Conservation (phyloP, 2,329 filamentous ascomycete genomes). For the Fusarium sp. region DNA sequence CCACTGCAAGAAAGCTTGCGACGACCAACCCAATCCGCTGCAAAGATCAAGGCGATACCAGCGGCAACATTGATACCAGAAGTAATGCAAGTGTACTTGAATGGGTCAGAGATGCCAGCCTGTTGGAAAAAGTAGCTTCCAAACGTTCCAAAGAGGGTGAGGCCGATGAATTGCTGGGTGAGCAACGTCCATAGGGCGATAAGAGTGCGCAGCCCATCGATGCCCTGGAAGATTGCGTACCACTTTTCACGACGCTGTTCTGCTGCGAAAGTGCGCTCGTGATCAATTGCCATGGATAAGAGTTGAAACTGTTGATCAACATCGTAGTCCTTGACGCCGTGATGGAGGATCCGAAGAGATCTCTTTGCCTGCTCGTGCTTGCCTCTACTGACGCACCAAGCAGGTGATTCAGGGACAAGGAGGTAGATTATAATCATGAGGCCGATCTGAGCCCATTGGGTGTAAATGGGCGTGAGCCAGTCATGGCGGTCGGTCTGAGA, state of each 20-base stretch:
- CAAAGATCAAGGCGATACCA: conserved; percentile 18
- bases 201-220: conserved; percentile 46
- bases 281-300: conserved; percentile 34
- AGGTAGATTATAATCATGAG: conserved; percentile 54
- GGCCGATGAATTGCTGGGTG: conserved; percentile 34
- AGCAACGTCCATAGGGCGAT: conserved; percentile 45
- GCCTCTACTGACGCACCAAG: conserved; percentile 49
- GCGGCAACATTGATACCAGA: conserved; percentile 35
- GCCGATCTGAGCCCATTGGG: conserved; percentile 59
- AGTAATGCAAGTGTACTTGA: conserved; percentile 37
- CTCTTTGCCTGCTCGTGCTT: conserved; percentile 18
- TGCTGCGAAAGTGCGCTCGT: conserved; percentile 40
- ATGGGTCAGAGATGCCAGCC: conserved; percentile 44
- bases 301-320: conserved; percentile 46
- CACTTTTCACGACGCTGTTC: conserved; percentile 41
- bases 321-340: conserved; percentile 44
- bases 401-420: conserved; percentile 54
- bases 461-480: conserved; percentile 56
- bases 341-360: conserved; percentile 30
- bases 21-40: conserved; percentile 20
- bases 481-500: conserved; percentile 47
- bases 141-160: conserved; percentile 55
- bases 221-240: conserved; percentile 48
- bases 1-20: conserved; percentile 20
- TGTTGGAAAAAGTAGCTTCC: conserved; percentile 59